phyloP scores from a whole-genome alignment of 805 yeast species.

The Pichia thaimueangensis region DNA sequence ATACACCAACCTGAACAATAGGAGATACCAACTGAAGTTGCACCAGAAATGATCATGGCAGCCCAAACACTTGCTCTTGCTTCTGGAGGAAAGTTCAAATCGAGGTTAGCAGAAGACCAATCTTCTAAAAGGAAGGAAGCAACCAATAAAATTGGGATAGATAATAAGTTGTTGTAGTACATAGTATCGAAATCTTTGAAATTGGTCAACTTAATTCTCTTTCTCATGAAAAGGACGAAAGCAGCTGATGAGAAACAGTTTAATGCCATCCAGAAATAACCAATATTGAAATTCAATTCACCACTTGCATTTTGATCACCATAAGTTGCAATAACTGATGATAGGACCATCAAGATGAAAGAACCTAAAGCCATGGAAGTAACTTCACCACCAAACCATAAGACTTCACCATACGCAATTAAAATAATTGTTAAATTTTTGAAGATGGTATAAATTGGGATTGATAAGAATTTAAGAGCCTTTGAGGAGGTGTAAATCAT shows the following conservation, averaged over 20 bases:
- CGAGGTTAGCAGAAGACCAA: slow-evolving; percentile 81
- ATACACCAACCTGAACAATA: slow-evolving; percentile 99
- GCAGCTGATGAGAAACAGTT: slow-evolving; percentile 94
- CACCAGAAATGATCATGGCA: slow-evolving; percentile 88
- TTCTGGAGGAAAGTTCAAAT: slow-evolving; percentile 69
- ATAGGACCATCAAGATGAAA: slow-evolving; percentile 85
- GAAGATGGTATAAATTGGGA: slow-evolving; percentile 97
- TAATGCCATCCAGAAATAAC: slow-evolving; percentile 94
- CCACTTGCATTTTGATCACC: slow-evolving; percentile 47
- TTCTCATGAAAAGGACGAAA: slow-evolving; percentile 91
- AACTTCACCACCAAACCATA: slow-evolving; percentile 94
- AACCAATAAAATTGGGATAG: slow-evolving; percentile 79
- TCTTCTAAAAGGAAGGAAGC: slow-evolving; percentile 80
- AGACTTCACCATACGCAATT: slow-evolving; percentile 96
- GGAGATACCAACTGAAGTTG: slow-evolving; percentile 92
- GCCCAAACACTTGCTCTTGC: slow-evolving; percentile 62
- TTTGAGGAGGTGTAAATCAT: slow-evolving; percentile 97
- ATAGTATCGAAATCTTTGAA: slow-evolving; percentile 97
- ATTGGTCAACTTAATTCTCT: slow-evolving; percentile 93
- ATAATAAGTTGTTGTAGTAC: slow-evolving; percentile 93
- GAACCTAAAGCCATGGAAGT: slow-evolving; percentile 86
- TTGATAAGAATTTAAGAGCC: slow-evolving; percentile 84
- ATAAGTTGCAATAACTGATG: slow-evolving; percentile 93
- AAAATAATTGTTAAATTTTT: slow-evolving; percentile 94
- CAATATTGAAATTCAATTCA: slow-evolving; percentile 46